phyloP scores from a whole-genome alignment of 345 rosid species.

The Murraya paniculata region DNA sequence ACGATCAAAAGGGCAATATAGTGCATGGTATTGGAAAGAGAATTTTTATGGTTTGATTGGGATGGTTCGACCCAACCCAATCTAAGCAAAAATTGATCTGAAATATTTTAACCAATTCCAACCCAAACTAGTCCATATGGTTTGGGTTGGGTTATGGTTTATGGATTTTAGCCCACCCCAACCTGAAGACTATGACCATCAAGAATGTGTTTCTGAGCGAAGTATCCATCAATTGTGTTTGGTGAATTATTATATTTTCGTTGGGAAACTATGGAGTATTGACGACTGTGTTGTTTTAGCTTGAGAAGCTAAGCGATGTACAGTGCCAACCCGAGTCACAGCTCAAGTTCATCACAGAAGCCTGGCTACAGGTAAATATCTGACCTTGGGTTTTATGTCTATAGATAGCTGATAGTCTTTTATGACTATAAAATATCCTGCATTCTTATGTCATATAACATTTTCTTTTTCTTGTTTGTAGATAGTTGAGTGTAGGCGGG shows the following conservation, averaged over 20 bases:
- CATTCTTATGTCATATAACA: conserved; percentile 4
- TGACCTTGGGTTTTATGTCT: not conserved
- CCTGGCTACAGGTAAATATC: conserved; percentile 75
- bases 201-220: conserved; percentile 4
- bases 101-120: not conserved
- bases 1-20: no score
- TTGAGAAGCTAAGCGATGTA: conserved; percentile 79
- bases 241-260: not conserved
- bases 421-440: not conserved
- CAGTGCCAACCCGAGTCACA: conserved; percentile 85
- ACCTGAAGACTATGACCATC: not conserved
- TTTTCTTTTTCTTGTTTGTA: conserved; percentile 23
- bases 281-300: conserved; percentile 35
- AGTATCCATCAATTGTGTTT: not conserved
- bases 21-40: not conserved
- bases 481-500: conserved; percentile 88
- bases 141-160: not conserved
- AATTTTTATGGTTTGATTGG: not conserved
- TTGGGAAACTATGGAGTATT: conserved; percentile 15
- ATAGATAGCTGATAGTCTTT: not conserved
- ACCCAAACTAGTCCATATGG: not conserved
- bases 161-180: not conserved
- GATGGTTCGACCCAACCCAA: not conserved
- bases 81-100: not conserved
- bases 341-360: conserved; percentile 80